A percentile compares a stretch with the other conserved stretches of the same genome.
phyloP scores from a whole-genome alignment of 73 alveolate species.

The Tetrahymena thermophila region DNA sequence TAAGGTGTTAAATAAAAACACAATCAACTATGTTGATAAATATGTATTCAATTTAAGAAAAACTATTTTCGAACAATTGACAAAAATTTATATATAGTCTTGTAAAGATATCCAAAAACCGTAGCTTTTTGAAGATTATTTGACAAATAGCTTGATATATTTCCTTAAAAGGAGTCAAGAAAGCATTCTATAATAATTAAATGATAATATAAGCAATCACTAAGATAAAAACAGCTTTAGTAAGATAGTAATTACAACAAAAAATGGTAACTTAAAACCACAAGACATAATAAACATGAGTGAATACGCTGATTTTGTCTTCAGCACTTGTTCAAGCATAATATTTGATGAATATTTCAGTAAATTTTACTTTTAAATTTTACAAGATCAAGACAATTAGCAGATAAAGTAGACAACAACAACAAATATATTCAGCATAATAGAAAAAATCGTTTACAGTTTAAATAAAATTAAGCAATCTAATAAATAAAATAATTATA shows the following conservation, averaged over 20 bases:
- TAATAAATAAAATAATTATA: neutral
- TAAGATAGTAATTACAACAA: neutral
- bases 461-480: neutral
- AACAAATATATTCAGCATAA: neutral
- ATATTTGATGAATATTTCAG: neutral
- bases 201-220: neutral
- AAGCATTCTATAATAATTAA: neutral
- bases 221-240: neutral
- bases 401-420: neutral
- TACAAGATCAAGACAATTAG: neutral
- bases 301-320: neutral
- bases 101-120: neutral
- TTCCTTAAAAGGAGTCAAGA: neutral
- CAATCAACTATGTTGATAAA: neutral
- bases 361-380: neutral
- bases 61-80: neutral
- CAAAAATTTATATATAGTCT: neutral
- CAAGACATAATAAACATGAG: neutral
- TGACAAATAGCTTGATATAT: neutral
- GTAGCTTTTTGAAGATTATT: neutral
- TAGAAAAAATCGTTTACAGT: neutral
- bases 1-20: neutral
- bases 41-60: neutral
- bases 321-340: neutral
- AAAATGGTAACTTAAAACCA: neutral